phyloP scores from a whole-genome alignment of 1,284 basidiomycete species.

The Sporisorium graminicola region DNA sequence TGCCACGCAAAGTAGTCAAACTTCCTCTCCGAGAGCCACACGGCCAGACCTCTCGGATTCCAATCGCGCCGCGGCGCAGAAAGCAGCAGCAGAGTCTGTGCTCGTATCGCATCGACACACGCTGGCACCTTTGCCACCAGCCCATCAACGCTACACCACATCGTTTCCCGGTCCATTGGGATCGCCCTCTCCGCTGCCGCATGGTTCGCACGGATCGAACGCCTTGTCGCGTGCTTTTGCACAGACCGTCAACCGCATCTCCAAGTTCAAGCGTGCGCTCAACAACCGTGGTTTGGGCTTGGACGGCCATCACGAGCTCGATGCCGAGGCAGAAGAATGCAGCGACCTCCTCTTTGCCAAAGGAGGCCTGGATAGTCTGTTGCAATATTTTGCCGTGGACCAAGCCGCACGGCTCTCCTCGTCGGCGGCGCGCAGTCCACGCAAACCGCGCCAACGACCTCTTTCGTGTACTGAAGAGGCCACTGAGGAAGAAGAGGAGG shows the following conservation, averaged over 20 bases:
- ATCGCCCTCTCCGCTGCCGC: conserved; percentile 46
- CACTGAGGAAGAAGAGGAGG: conserved; percentile 48
- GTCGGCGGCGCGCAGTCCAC: conserved; percentile 2
- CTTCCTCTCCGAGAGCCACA: conserved; percentile 10
- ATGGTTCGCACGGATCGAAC: conserved; percentile 67
- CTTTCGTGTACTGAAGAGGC: conserved; percentile 34
- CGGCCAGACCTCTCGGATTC: conserved; percentile 14
- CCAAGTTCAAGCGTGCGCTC: conserved; percentile 82
- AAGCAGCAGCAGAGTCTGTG: conserved; percentile 45
- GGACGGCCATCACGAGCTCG: conserved; percentile 38
- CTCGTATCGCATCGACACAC: conserved; percentile 41
- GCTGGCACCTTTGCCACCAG: conserved; percentile 9
- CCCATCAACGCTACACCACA: not conserved
- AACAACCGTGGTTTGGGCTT: conserved; percentile 29
- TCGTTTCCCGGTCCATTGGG: not conserved
- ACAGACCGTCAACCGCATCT: conserved; percentile 82
- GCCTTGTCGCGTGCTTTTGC: conserved; percentile 81
- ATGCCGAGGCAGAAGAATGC: conserved; percentile 70
- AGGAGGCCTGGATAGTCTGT: conserved; percentile 56
- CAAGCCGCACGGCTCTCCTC: conserved; percentile 27
- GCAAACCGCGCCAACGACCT: conserved; percentile 24
- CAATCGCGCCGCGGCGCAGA: conserved; percentile 33
- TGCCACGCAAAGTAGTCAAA: conserved; percentile 2
- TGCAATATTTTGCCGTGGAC: conserved; percentile 51
- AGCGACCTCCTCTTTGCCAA: conserved; percentile 58